A percentile compares a stretch with the other conserved stretches of the same genome.
Evolutionary conservation across 2,329 filamentous ascomycete genomes (phyloP).

Genomic region (Epichloe uncinata): DNA sequence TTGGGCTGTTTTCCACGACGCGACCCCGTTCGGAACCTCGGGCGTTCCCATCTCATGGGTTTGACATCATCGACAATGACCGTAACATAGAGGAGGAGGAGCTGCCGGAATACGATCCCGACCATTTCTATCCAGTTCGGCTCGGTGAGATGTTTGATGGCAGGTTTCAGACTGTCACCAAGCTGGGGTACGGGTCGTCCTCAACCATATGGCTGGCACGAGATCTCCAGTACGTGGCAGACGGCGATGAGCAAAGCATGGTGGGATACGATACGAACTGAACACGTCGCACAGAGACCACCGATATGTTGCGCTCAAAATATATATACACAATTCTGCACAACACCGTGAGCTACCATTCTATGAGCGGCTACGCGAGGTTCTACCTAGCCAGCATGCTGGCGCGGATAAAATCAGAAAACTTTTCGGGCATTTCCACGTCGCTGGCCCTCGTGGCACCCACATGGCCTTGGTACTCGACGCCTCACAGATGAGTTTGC

Average conservation of each 20-base stretch:
- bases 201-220: constrained; percentile 31
- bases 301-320: neutral
- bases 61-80: constrained; percentile 6
- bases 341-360: neutral
- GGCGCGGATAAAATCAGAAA: neutral
- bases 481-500: neutral
- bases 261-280: neutral
- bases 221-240: constrained; percentile 17
- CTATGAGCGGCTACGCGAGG: neutral
- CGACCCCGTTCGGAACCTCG: constrained; percentile 6
- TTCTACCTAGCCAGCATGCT: neutral
- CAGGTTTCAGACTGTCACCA: constrained; percentile 24
- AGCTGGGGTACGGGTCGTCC: constrained; percentile 26
- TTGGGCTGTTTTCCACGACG: too few species aligned
- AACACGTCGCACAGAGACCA: neutral
- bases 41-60: constrained; percentile 9
- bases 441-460: neutral
- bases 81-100: constrained; percentile 22
- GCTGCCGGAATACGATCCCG: constrained; percentile 19
- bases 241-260: neutral
- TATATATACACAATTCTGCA: neutral
- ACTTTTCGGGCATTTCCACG: neutral
- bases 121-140: constrained; percentile 24
- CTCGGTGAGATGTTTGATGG: constrained; percentile 23
- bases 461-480: neutral